phyloP scores from a whole-genome alignment of 1,284 basidiomycete genomes.

The Ceraceosorus guamensis region DNA sequence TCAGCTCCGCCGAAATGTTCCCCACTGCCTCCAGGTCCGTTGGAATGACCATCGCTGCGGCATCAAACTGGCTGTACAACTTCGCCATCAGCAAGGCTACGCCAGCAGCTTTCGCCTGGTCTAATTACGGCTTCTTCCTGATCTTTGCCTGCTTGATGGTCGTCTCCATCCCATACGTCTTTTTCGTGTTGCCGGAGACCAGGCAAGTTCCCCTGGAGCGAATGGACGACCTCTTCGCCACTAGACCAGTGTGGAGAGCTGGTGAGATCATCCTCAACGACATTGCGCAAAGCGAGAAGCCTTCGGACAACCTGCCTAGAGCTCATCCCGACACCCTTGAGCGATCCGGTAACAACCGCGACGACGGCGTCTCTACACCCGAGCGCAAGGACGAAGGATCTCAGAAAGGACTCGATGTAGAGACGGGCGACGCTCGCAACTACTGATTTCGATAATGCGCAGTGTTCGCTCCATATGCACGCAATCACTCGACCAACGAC shows the following conservation, averaged over 20 bases:
- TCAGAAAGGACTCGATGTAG: neutral
- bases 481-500: too few species aligned
- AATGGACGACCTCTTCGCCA: conserved; percentile 20
- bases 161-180: conserved; percentile 13
- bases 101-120: conserved; percentile 40
- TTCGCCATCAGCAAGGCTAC: conserved; percentile 26
- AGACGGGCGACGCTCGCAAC: neutral
- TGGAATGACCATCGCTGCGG: conserved; percentile 29
- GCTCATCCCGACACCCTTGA: neutral
- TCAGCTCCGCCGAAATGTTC: conserved; percentile 17
- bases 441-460: neutral
- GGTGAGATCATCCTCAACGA: neutral
- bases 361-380: neutral
- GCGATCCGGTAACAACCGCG: neutral
- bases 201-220: conserved; percentile 17
- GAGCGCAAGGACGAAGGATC: neutral
- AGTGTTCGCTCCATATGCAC: too few species aligned
- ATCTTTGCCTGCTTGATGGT: conserved; percentile 33
- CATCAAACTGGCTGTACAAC: conserved; percentile 13
- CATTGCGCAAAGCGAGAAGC: neutral
- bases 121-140: conserved; percentile 37
- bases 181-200: conserved; percentile 21
- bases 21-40: conserved; percentile 8
- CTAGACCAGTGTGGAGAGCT: conserved; percentile 8
- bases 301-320: neutral